Base-by-base conservation (phyloP, 306 rosid species). In the Casuarina glauca region DNA sequence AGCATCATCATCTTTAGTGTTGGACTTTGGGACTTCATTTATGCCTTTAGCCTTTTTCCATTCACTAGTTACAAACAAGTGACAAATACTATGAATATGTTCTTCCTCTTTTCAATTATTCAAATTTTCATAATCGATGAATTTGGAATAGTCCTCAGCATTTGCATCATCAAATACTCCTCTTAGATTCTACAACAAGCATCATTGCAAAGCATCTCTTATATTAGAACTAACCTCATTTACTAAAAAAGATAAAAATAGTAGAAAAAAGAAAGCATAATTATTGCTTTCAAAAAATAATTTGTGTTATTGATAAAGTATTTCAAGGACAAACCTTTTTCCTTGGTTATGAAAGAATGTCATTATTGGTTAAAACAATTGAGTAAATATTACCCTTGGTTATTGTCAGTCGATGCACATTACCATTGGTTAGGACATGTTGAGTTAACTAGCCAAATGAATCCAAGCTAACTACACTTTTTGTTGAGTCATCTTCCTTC, bases 11-110 rank as follows among this genome's bases (percentile, higher is more conserved):
- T 86, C 89, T 70, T 87, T 89, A 74, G 54, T 8, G 6, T 83
- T 76, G 55, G 75, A 61, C 64, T 76, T 86, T 45, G 82, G 55
- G 20, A 52, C 55, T 74, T 84, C 77, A 87, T 91, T 93, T 87
- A 89, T 83, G 67, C 73, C 87, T 50, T 93, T 90, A 78, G 97
- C 93, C 87, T 90, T 94, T 41, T 94, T 84, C 97, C 97, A 94
- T 83, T 88, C 88, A 74, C 97, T 94, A 46, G 99, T 81, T 53
- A 95, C 97, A 83, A 95, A 92, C 41, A 90, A 93, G 75, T 95
- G 82, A 51, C 91, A 93, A 69, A 91, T 87, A 78, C 78, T 85
- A 76, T 78, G 88, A 38, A 82, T 63, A 74, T 68, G 38, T 57
- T 89, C 84, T 77, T 86, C 84, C 72, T 78, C 87, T 67, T 83